Evolutionary conservation across 495 filamentous ascomycete genomes (phyloP).

Genomic region (Podospora pseudopauciseta): DNA sequence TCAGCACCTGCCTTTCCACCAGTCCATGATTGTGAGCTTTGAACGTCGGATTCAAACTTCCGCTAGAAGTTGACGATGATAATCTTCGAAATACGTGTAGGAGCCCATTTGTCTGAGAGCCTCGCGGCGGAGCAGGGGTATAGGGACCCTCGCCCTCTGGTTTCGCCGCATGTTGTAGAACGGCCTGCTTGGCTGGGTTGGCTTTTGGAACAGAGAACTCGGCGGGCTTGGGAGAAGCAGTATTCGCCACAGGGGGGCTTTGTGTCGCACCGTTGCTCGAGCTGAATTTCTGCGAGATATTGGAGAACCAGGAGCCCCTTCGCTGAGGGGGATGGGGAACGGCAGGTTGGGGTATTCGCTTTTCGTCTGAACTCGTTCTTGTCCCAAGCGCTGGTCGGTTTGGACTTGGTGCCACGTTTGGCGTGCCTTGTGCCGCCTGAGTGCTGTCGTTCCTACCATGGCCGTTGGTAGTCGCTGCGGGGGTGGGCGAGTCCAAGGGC

Average conservation of each 20-base stretch:
- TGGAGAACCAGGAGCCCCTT: conserved; percentile 86
- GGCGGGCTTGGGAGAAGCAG: conserved; percentile 47
- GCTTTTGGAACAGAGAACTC: conserved; percentile 57
- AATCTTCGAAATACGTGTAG: conserved; percentile 77
- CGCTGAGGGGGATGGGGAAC: conserved; percentile 41
- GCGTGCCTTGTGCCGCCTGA: conserved; percentile 16
- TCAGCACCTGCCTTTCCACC: conserved; percentile 78
- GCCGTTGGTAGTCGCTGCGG: conserved; percentile 1
- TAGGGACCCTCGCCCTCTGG: conserved; percentile 57
- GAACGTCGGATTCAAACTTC: conserved; percentile 36
- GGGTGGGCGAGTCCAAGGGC: conserved; percentile 18
- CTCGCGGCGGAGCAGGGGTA: conserved; percentile 62
- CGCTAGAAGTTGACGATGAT: conserved; percentile 57
- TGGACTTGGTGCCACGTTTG: conserved; percentile 21
- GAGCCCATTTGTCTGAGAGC: conserved; percentile 62
- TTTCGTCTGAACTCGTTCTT: conserved; percentile 36
- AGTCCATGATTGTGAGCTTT: conserved; percentile 50
- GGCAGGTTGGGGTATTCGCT: conserved; percentile 16
- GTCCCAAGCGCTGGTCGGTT: conserved; percentile 26
- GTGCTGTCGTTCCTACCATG: neutral
- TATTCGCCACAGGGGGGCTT: conserved; percentile 41
- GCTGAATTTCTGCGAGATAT: conserved; percentile 88
- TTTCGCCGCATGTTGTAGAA: conserved; percentile 48
- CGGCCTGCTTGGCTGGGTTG: conserved; percentile 47
- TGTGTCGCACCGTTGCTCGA: conserved; percentile 47